Conservation (phyloP, 2,329 filamentous ascomycete genomes). For the Colletotrichum gigasporum region DNA sequence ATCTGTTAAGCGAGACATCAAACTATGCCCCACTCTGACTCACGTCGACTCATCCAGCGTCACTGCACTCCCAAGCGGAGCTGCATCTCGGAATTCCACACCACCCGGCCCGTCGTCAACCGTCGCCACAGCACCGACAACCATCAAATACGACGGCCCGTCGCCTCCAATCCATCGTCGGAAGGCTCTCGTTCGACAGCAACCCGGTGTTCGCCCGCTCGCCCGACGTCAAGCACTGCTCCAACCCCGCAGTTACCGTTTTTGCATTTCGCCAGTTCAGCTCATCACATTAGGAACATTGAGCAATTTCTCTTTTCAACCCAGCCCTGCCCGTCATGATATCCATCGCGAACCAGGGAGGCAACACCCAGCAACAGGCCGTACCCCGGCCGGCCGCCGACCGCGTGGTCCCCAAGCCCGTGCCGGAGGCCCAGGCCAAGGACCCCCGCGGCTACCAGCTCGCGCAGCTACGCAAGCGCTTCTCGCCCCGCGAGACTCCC, state of each 20-base stretch:
- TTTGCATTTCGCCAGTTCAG: slow-evolving; percentile 31
- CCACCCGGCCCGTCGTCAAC: slow-evolving; percentile 1
- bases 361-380: slow-evolving; percentile 53
- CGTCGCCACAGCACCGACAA: slow-evolving; percentile 4
- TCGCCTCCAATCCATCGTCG: neutral
- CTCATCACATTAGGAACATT: slow-evolving; percentile 26
- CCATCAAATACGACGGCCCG: slow-evolving; percentile 8
- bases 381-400: slow-evolving; percentile 54
- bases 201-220: neutral
- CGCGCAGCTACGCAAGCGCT: slow-evolving; percentile 76
- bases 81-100: slow-evolving; percentile 17
- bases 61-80: neutral
- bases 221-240: slow-evolving; percentile 20
- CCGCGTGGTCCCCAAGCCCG: slow-evolving; percentile 70
- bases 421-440: slow-evolving; percentile 69
- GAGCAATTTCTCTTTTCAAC: slow-evolving; percentile 15
- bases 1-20: neutral
- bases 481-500: slow-evolving; percentile 57
- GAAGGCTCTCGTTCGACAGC: neutral
- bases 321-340: slow-evolving; percentile 48
- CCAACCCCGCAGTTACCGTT: neutral
- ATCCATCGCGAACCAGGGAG: slow-evolving; percentile 43
- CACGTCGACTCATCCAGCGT: slow-evolving; percentile 25
- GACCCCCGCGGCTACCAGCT: slow-evolving; percentile 81
- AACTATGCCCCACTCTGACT: slow-evolving; percentile 12